phyloP scores from a whole-genome alignment of 805 yeast genomes.

The Saturnispora sanitii region DNA sequence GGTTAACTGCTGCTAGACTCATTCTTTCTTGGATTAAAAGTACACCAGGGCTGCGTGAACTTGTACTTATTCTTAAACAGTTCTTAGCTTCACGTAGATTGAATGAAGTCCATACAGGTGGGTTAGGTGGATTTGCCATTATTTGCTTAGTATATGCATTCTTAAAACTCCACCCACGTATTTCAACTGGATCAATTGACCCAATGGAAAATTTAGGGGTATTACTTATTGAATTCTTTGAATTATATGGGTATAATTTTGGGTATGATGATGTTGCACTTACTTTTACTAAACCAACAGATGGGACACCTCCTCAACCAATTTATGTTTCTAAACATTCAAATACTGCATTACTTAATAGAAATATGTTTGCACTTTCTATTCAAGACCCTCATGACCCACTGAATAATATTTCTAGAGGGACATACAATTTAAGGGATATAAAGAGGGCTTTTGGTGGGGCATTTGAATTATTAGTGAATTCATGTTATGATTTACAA shows the following conservation, averaged over 20 bases:
- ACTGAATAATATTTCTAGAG: constrained; percentile 74
- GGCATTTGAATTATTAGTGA: constrained; percentile 68
- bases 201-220: constrained; percentile 76
- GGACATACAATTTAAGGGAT: constrained; percentile 71
- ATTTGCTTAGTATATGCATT: constrained; percentile 79
- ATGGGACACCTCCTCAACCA: constrained; percentile 36
- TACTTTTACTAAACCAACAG: constrained; percentile 35
- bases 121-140: constrained; percentile 90
- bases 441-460: constrained; percentile 82
- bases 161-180: constrained; percentile 66
- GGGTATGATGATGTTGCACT: constrained; percentile 74
- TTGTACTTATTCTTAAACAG: constrained; percentile 76
- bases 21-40: constrained; percentile 65
- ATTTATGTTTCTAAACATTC: constrained; percentile 49
- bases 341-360: constrained; percentile 29
- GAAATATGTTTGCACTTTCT: constrained; percentile 53
- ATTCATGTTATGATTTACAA: constrained; percentile 66
- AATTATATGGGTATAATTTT: constrained; percentile 81
- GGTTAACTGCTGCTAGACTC: constrained; percentile 69
- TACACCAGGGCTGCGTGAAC: constrained; percentile 73
- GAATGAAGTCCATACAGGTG: constrained; percentile 87
- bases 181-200: constrained; percentile 54
- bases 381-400: constrained; percentile 87
- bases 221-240: constrained; percentile 81
- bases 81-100: constrained; percentile 68